A percentile compares a stretch with the other conserved stretches of the same genome.
Evolutionary conservation across 2,329 filamentous ascomycete species (phyloP).

Genomic region (Beauveria scarabaeidicola): DNA sequence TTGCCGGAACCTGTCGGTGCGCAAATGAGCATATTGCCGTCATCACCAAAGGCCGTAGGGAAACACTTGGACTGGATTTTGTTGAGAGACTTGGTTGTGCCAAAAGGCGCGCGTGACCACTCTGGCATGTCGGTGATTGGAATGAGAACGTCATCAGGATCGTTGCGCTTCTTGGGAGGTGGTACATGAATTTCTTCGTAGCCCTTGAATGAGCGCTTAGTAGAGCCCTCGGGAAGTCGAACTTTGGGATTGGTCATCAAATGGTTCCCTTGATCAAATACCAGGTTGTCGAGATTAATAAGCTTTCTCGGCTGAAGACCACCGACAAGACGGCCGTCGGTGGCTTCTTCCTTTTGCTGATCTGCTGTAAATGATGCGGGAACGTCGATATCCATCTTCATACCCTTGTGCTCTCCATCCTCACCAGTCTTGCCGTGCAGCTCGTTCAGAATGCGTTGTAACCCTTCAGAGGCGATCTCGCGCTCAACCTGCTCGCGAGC

Average conservation of each 20-base stretch:
- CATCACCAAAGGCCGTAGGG: conserved; percentile 81
- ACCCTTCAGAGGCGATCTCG: conserved; percentile 83
- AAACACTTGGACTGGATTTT: conserved; percentile 93
- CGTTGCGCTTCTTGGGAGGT: conserved; percentile 76
- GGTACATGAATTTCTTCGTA: conserved; percentile 99
- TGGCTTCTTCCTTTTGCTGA: conserved; percentile 42
- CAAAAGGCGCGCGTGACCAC: conserved; percentile 84
- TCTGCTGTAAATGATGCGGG: conserved; percentile 49
- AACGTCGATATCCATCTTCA: conserved; percentile 91
- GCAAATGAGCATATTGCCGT: conserved; percentile 96
- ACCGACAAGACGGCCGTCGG: conserved; percentile 64
- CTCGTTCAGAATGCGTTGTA: conserved; percentile 81
- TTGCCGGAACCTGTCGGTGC: conserved; percentile 96
- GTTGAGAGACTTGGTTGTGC: conserved; percentile 78
- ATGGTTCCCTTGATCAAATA: conserved; percentile 97
- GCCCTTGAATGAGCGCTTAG: conserved; percentile 91
- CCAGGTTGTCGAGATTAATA: conserved; percentile 90
- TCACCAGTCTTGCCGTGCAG: conserved; percentile 60
- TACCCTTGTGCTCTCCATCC: conserved; percentile 52
- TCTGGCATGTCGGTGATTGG: conserved; percentile 84
- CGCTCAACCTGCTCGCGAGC: conserved; percentile 71
- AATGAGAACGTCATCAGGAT: conserved; percentile 71
- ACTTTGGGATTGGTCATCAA: conserved; percentile 99
- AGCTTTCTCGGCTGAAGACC: conserved; percentile 78
- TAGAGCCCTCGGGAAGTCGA: conserved; percentile 85